Evolutionary conservation across 2,329 filamentous ascomycete genomes (phyloP).

Genomic region (Trichoderma cornu-damae): DNA sequence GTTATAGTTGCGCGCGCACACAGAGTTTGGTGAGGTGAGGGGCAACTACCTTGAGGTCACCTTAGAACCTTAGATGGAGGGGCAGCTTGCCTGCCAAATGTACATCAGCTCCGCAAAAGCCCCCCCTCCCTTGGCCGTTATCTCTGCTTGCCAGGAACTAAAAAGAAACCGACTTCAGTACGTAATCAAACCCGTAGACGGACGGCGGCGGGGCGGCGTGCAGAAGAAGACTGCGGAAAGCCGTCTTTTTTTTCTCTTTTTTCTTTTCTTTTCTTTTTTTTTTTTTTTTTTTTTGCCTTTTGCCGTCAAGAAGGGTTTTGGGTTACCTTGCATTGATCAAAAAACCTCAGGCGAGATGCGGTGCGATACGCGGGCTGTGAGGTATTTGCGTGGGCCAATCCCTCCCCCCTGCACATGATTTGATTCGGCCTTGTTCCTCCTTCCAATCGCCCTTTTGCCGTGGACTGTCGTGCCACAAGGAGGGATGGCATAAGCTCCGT

Average conservation of each 20-base stretch:
- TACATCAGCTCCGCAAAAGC: no score
- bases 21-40: neutral
- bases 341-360: no score
- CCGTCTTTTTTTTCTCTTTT: neutral
- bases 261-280: no score
- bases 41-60: no score
- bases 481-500: neutral
- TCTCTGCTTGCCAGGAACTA: conserved; percentile 1
- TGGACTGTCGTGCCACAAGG: neutral
- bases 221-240: conserved; percentile 15
- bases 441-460: no score
- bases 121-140: conserved; percentile 16
- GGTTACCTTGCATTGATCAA: no score
- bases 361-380: no score
- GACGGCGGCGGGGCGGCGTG: conserved; percentile 9
- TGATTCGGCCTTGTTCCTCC: neutral
- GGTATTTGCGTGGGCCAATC: neutral
- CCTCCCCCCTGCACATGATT: neutral
- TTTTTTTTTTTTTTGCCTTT: no score
- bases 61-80: neutral
- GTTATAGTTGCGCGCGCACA: no score
- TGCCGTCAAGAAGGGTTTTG: no score
- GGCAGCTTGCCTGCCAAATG: no score
- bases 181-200: conserved; percentile 12
- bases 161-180: conserved; percentile 12